phyloP scores from a whole-genome alignment of 2,329 filamentous ascomycete species.

The Ceratocystis huliohia region DNA sequence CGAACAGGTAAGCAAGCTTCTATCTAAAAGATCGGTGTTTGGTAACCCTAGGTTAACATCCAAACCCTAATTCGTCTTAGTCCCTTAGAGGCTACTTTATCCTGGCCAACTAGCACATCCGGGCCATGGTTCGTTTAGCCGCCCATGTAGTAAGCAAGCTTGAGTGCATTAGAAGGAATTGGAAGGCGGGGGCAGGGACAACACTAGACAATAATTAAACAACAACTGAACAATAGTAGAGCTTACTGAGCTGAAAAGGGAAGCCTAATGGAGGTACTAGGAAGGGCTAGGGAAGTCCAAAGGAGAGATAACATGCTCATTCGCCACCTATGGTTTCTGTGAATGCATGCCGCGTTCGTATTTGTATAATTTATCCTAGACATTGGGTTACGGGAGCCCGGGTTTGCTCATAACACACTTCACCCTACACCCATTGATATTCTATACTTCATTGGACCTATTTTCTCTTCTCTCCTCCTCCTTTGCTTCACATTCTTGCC shows the following conservation, averaged over 20 bases:
- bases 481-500: background rate
- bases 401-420: background rate
- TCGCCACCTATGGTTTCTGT: background rate
- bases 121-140: background rate
- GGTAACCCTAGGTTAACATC: background rate
- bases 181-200: background rate
- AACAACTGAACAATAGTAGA: background rate
- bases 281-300: background rate
- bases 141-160: background rate
- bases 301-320: background rate
- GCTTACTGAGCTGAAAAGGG: slow-evolving; percentile 4
- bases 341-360: background rate
- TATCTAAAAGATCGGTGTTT: no score
- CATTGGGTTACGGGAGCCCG: no score
- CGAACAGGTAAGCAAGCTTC: no score
- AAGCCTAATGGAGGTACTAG: background rate
- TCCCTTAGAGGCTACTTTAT: background rate
- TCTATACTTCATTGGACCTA: background rate
- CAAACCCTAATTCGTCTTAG: background rate
- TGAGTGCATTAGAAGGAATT: background rate
- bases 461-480: background rate
- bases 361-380: background rate
- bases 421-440: background rate
- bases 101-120: background rate
- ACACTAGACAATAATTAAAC: background rate